A percentile compares a stretch with the other conserved stretches of the same genome.
Conservation (phyloP, 192 early-diverging fungal genomes). For the Mortierella antarctica region DNA sequence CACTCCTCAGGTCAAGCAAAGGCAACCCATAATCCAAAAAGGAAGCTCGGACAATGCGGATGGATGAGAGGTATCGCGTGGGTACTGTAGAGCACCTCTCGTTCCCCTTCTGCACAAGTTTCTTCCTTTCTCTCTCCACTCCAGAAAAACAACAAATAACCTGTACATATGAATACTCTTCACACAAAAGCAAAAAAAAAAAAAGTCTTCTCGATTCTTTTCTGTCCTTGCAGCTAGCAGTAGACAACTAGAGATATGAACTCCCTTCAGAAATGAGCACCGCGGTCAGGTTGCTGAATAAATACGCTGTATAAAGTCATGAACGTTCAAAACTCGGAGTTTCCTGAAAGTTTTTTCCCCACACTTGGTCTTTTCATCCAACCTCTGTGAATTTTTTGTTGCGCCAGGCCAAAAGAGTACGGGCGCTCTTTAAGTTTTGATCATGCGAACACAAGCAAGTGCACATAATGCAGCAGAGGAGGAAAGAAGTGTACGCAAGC, state of each 20-base stretch:
- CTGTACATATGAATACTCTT: conserved; percentile 14
- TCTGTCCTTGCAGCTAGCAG: too few relatives aligned
- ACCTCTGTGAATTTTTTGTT: neutral
- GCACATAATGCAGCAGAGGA: too few relatives aligned
- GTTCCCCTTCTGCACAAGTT: too few relatives aligned
- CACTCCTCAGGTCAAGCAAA: neutral
- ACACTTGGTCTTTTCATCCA: neutral
- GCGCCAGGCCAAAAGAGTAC: neutral
- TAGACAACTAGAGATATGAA: too few relatives aligned
- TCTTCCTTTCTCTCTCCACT: conserved; percentile 27
- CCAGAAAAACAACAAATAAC: neutral
- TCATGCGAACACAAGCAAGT: conserved; percentile 19
- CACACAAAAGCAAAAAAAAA: conserved; percentile 9
- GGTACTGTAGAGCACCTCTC: too few relatives aligned
- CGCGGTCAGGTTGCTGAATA: too few relatives aligned
- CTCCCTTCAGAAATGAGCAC: too few relatives aligned
- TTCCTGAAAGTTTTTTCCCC: conserved; percentile 28
- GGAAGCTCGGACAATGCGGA: neutral
- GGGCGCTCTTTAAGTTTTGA: conserved; percentile 8
- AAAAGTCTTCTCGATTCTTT: neutral
- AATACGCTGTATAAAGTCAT: too few relatives aligned
- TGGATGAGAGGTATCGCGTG: too few relatives aligned
- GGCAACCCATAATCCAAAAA: neutral
- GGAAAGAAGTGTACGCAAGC: neutral
- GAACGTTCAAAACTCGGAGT: neutral